Evolutionary conservation across 2,329 filamentous ascomycete genomes (phyloP).

Genomic region (Didymella pomorum): DNA sequence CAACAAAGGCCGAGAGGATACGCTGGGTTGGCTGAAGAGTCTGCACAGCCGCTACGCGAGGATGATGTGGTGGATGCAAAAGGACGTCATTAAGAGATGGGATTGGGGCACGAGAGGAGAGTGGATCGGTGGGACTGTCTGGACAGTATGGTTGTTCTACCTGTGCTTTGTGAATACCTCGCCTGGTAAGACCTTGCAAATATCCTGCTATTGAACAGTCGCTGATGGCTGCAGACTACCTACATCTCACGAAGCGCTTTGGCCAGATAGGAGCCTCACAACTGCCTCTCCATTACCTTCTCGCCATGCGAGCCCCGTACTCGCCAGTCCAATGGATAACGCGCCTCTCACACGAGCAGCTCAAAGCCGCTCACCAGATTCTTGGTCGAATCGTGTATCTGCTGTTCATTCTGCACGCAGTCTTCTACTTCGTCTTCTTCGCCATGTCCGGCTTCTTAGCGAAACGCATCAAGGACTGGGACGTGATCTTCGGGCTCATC

Average conservation of each 20-base stretch:
- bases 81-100: conserved; percentile 54
- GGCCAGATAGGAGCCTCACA: conserved; percentile 68
- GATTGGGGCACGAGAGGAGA: conserved; percentile 62
- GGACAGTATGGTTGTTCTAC: conserved; percentile 62
- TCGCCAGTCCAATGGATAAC: conserved; percentile 62
- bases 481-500: conserved; percentile 64
- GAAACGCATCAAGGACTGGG: conserved; percentile 63
- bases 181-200: conserved; percentile 7
- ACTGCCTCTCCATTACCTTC: conserved; percentile 65
- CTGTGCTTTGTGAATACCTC: conserved; percentile 61
- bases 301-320: conserved; percentile 61
- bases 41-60: conserved; percentile 37
- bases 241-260: conserved; percentile 69
- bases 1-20: conserved; percentile 42
- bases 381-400: conserved; percentile 63
- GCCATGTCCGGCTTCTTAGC: conserved; percentile 58
- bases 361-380: conserved; percentile 66
- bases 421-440: conserved; percentile 67
- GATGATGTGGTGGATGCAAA: conserved; percentile 56
- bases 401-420: conserved; percentile 61
- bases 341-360: conserved; percentile 61
- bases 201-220: background rate
- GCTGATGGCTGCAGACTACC: conserved; percentile 59
- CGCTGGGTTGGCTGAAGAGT: conserved; percentile 35
- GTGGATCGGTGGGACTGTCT: conserved; percentile 57